phyloP scores from a whole-genome alignment of 2,329 filamentous ascomycete genomes.

The Tolypocladium inflatum region DNA sequence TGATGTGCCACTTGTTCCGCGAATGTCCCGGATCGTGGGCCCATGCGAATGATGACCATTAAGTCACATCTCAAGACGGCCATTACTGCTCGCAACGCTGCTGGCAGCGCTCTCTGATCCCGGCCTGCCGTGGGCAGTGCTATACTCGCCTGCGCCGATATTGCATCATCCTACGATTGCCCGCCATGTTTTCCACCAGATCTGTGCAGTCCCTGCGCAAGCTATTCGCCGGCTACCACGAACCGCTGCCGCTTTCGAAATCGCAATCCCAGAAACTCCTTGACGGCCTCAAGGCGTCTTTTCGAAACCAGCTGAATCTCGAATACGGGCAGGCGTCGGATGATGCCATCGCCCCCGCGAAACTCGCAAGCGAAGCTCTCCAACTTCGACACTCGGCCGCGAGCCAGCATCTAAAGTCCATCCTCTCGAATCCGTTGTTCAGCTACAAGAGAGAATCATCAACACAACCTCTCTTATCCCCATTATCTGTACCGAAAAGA shows the following conservation, averaged over 20 bases:
- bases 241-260: conserved; percentile 39
- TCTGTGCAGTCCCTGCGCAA: conserved; percentile 25
- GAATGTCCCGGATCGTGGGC: background rate
- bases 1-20: background rate
- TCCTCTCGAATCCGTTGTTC: conserved; percentile 50
- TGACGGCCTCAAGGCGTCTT: conserved; percentile 45
- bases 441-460: conserved; percentile 18
- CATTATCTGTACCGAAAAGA: conserved; percentile 11
- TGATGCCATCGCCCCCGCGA: conserved; percentile 7
- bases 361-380: conserved; percentile 9
- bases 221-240: conserved; percentile 35
- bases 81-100: background rate
- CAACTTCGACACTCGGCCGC: conserved; percentile 27
- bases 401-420: conserved; percentile 41
- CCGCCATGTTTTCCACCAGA: conserved; percentile 28
- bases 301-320: conserved; percentile 46
- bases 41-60: background rate
- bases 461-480: conserved; percentile 8
- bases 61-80: background rate
- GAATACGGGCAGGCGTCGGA: conserved; percentile 40
- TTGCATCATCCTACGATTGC: background rate
- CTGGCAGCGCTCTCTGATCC: conserved; percentile 1
- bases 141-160: conserved; percentile 15
- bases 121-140: conserved; percentile 7
- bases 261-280: conserved; percentile 46